These are phyloP conservation scores for Zygotorulaspora florentina DNA, from an alignment of 805 yeast genomes.

Conservation along the genomic window DNA sequence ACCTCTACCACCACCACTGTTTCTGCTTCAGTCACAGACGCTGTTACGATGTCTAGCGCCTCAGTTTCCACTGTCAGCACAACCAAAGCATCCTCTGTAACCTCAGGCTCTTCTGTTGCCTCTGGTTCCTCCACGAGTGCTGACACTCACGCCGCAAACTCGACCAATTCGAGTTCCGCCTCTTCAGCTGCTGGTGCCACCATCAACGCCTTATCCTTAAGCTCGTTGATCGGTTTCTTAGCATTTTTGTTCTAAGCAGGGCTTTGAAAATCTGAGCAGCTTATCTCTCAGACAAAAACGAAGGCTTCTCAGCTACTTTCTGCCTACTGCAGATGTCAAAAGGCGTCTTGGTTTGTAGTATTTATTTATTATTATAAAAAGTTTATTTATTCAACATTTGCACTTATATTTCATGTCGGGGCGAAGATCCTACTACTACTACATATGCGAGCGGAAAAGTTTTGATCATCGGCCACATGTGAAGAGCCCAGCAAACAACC, in stretches of 20 bases:
- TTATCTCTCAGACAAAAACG: no score
- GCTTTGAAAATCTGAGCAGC: no score
- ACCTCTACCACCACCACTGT: slow-evolving; percentile 35
- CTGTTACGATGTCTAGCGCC: slow-evolving; percentile 8
- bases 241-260: not conserved
- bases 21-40: slow-evolving; percentile 14
- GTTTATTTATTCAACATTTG: no score
- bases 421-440: no score
- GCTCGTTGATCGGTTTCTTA: slow-evolving; percentile 11
- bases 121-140: slow-evolving; percentile 1
- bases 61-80: slow-evolving; percentile 1
- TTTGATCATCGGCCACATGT: not conserved
- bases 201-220: slow-evolving; percentile 6
- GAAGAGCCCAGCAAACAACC: not conserved
- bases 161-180: not conserved
- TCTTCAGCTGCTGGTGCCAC: slow-evolving; percentile 11
- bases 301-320: no score
- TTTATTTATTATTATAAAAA: no score
- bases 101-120: not conserved
- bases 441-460: no score
- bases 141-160: not conserved
- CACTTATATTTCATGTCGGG: not conserved
- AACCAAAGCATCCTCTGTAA: not conserved
- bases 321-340: no score
- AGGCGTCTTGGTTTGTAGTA: no score